phyloP scores from a whole-genome alignment of 2,329 filamentous ascomycete genomes.

The Sporothrix schenckii region DNA sequence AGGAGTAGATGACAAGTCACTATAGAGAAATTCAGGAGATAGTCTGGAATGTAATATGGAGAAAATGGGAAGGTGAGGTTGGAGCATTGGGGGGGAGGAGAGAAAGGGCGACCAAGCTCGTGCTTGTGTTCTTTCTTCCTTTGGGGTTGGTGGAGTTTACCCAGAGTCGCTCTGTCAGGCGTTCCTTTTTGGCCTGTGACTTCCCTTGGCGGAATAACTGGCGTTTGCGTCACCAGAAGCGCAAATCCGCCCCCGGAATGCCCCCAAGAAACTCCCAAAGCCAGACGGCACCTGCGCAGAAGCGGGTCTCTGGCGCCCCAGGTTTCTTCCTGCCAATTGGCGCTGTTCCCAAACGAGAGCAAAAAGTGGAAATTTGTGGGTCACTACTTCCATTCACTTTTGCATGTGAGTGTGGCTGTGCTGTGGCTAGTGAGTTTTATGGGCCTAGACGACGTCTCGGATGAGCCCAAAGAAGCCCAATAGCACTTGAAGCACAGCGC shows the following conservation, averaged over 20 bases:
- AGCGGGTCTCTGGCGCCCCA: constrained; percentile 28
- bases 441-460: not conserved
- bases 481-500: not conserved
- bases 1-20: not conserved
- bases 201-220: constrained; percentile 32
- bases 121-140: constrained; percentile 26
- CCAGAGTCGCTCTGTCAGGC: constrained; percentile 18
- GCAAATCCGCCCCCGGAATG: constrained; percentile 3
- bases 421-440: constrained; percentile 18
- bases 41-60: not conserved
- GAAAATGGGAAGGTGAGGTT: constrained; percentile 16
- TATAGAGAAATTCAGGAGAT: not conserved
- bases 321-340: constrained; percentile 25
- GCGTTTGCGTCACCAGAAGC: constrained; percentile 35
- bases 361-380: not conserved
- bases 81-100: not conserved
- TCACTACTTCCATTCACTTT: not conserved
- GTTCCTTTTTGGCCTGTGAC: constrained; percentile 16
- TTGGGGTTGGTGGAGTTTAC: constrained; percentile 15
- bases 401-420: constrained; percentile 37
- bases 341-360: not conserved
- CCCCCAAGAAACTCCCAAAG: not conserved
- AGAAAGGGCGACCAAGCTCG: constrained; percentile 28
- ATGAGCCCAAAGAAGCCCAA: no score
- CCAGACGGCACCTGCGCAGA: constrained; percentile 18